phyloP scores from a whole-genome alignment of 305 asterid species.

The Fraxinus angustifolia region DNA sequence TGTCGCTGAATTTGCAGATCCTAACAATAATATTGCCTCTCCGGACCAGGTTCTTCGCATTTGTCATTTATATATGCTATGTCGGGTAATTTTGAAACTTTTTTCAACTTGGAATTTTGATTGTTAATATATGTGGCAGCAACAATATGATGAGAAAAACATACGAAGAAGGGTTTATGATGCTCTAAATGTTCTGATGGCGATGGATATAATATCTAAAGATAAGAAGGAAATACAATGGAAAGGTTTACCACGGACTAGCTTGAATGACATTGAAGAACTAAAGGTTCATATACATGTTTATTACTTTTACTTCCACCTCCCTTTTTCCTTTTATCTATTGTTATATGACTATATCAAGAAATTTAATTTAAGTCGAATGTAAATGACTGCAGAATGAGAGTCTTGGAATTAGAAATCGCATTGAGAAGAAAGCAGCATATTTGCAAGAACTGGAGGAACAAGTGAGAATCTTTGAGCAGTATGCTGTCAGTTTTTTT shows the following conservation, averaged over 20 bases:
- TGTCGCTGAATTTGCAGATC: constrained; percentile 86
- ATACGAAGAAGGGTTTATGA: constrained; percentile 97
- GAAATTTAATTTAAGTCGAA: constrained; percentile 11
- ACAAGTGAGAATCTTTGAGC: constrained; percentile 49
- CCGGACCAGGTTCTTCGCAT: constrained; percentile 75
- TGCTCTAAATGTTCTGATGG: constrained; percentile 96
- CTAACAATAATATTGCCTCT: constrained; percentile 48
- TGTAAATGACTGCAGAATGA: constrained; percentile 56
- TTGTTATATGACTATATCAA: background rate
- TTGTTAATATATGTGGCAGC: constrained; percentile 44
- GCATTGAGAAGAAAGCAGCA: constrained; percentile 84
- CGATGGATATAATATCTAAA: constrained; percentile 95
- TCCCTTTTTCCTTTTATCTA: constrained; percentile 3
- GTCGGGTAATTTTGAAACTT: constrained; percentile 3
- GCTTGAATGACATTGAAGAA: constrained; percentile 80
- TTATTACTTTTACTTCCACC: background rate
- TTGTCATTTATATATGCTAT: constrained; percentile 12
- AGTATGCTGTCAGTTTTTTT: background rate
- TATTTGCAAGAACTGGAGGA: constrained; percentile 90
- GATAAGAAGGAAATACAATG: constrained; percentile 97
- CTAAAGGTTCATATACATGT: constrained; percentile 55
- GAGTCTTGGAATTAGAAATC: constrained; percentile 60
- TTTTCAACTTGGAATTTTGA: constrained; percentile 15
- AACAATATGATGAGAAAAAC: constrained; percentile 96
- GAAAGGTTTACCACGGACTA: constrained; percentile 92